Conservation (phyloP, 306 rosid genomes). For the Sicyos edulis region DNA sequence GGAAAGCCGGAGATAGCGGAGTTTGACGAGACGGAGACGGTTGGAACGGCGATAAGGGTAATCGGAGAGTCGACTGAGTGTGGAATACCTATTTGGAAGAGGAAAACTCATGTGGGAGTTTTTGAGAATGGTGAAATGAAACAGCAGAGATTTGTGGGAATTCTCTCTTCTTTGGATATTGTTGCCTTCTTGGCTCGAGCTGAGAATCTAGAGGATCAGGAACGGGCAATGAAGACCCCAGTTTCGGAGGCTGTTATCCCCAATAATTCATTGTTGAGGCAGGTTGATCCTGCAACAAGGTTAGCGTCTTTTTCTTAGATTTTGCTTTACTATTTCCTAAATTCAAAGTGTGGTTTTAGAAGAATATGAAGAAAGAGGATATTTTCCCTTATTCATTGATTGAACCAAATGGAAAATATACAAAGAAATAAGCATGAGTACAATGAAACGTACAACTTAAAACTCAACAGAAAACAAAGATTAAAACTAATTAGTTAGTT, state of each 20-base stretch:
- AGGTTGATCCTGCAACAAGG: conserved; percentile 88
- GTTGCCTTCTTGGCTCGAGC: conserved; percentile 75
- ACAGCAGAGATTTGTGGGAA: conserved; percentile 89
- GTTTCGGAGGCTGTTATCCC: conserved; percentile 60
- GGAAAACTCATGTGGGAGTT: conserved; percentile 40
- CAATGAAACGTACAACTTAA: too few relatives aligned
- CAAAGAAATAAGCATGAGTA: too few relatives aligned
- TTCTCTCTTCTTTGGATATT: conserved; percentile 77
- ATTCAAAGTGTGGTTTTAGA: not conserved
- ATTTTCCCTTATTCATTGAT: too few relatives aligned
- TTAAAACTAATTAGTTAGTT: too few relatives aligned
- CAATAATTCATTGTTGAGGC: conserved; percentile 55
- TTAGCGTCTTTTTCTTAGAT: conserved; percentile 19
- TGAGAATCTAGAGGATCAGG: conserved; percentile 66
- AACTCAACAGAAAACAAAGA: too few relatives aligned
- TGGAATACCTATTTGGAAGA: conserved; percentile 81
- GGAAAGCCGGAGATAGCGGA: conserved; percentile 97
- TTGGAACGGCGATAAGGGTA: conserved; percentile 69
- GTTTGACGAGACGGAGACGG: conserved; percentile 68
- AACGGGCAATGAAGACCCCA: conserved; percentile 66
- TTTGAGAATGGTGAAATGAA: conserved; percentile 67
- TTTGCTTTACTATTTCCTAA: not conserved
- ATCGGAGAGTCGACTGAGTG: conserved; percentile 84
- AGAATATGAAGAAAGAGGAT: too few relatives aligned
- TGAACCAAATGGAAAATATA: too few relatives aligned